phyloP scores from a whole-genome alignment of 768 basidiomycete species.

The Amanita pseudoporphyria region DNA sequence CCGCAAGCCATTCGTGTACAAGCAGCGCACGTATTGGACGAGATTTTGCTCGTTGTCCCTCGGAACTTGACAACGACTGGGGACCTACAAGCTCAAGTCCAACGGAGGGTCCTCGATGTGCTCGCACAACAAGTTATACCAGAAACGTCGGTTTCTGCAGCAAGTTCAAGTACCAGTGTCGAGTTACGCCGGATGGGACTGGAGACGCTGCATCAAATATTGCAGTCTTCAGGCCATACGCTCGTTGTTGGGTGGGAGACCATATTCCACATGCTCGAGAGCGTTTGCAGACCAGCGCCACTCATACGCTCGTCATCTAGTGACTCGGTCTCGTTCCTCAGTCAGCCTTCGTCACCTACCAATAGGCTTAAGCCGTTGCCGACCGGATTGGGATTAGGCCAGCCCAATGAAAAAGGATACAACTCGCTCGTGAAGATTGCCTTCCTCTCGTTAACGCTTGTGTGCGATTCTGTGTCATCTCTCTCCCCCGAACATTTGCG shows the following conservation, averaged over 20 bases:
- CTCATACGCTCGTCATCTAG: conserved; percentile 23
- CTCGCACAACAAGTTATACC: conserved; percentile 72
- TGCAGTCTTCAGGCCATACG: conserved; percentile 88
- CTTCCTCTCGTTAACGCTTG: conserved; percentile 87
- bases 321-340: conserved; percentile 25
- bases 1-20: conserved; percentile 79
- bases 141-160: conserved; percentile 22
- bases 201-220: conserved; percentile 81
- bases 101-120: conserved; percentile 78
- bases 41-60: conserved; percentile 70
- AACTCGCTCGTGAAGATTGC: conserved; percentile 80
- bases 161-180: conserved; percentile 39
- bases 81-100: conserved; percentile 60
- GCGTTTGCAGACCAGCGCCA: conserved; percentile 62
- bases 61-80: conserved; percentile 53
- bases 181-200: conserved; percentile 85
- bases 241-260: conserved; percentile 88
- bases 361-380: conserved; percentile 30
- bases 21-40: conserved; percentile 80
- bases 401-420: conserved; percentile 60
- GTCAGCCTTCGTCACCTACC: conserved; percentile 28
- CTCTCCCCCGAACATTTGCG: conserved; percentile 76
- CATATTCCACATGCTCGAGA: conserved; percentile 87
- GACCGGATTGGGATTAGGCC: conserved; percentile 46
- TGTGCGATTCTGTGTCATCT: conserved; percentile 85